A percentile compares a stretch with the other conserved stretches of the same genome.
phyloP scores from a whole-genome alignment of 345 rosid species.

The Eutrema japonicum region DNA sequence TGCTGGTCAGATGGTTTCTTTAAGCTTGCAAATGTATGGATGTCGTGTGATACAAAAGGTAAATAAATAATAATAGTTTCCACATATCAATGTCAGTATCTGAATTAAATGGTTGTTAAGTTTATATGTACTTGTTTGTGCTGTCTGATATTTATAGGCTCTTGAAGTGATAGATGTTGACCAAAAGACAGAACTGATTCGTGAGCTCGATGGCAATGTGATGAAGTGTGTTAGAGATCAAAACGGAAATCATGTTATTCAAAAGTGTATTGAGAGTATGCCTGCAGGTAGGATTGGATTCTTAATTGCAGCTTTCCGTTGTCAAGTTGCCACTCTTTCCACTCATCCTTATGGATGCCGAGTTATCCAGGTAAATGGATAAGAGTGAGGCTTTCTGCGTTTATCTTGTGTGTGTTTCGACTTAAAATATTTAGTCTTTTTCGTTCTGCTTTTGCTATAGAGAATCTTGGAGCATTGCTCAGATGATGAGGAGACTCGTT shows the following conservation, averaged over 20 bases:
- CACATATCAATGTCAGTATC: constrained; percentile 5
- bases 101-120: constrained; percentile 4
- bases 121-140: constrained; percentile 11
- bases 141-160: constrained; percentile 57
- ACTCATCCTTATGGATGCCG: constrained; percentile 99
- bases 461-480: constrained; percentile 96
- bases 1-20: constrained; percentile 79
- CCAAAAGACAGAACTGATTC: constrained; percentile 74
- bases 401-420: background rate
- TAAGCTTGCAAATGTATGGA: constrained; percentile 99
- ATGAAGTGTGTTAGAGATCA: constrained; percentile 95
- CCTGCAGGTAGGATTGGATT: constrained; percentile 79
- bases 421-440: constrained; percentile 11
- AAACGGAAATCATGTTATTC: constrained; percentile 97
- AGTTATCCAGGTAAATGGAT: constrained; percentile 77
- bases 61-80: constrained; percentile 13
- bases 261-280: constrained; percentile 89
- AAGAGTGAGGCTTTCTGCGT: background rate
- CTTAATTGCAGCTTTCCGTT: constrained; percentile 77
- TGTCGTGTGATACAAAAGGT: constrained; percentile 99
- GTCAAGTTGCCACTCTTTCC: constrained; percentile 85
- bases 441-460: constrained; percentile 49
- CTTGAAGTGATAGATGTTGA: constrained; percentile 94
- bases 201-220: constrained; percentile 90
- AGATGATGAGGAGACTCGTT: constrained; percentile 71